phyloP scores from a whole-genome alignment of 2,329 filamentous ascomycete species.

The Zasmidium citrigriseum region DNA sequence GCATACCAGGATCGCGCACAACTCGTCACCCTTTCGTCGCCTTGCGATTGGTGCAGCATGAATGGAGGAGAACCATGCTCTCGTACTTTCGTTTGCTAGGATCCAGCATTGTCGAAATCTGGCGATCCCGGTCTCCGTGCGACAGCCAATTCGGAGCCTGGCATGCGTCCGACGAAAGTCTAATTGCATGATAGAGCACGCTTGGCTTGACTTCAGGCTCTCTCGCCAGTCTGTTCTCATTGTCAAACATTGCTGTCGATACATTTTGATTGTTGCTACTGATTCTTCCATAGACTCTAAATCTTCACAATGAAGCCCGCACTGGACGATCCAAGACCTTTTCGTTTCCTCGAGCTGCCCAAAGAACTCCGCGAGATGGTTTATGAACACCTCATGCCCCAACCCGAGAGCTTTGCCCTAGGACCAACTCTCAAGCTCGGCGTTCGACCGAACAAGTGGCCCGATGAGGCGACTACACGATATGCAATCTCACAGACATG shows the following conservation, averaged over 20 bases:
- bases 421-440: neutral
- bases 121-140: neutral
- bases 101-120: neutral
- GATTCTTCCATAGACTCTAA: neutral
- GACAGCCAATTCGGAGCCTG: neutral
- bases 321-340: neutral
- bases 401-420: neutral
- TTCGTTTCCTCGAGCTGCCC: neutral
- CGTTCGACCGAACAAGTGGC: neutral
- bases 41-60: neutral
- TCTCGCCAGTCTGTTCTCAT: too few species aligned
- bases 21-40: neutral
- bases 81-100: neutral
- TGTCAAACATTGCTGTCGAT: too few species aligned
- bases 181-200: neutral
- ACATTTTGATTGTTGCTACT: too few species aligned
- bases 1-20: too few species aligned
- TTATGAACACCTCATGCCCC: slow-evolving; percentile 2
- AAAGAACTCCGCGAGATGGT: neutral
- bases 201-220: too few species aligned
- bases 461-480: neutral
- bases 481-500: neutral
- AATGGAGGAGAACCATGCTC: neutral
- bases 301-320: neutral
- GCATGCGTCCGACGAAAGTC: neutral